phyloP scores from a whole-genome alignment of 2,329 filamentous ascomycete genomes.

The Aureobasidium subglaciale region DNA sequence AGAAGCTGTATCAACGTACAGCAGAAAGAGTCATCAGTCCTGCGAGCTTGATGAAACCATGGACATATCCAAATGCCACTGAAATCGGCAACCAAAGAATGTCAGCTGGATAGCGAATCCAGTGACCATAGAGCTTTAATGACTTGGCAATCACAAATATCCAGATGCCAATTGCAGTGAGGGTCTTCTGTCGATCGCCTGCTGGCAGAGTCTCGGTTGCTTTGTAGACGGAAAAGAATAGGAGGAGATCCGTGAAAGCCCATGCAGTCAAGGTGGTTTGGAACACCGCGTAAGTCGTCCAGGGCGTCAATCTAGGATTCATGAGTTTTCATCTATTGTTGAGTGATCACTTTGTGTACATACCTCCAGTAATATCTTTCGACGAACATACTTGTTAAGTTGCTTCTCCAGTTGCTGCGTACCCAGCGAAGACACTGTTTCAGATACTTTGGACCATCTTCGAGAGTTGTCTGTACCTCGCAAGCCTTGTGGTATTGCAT shows the following conservation, averaged over 20 bases:
- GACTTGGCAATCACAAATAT: slow-evolving; percentile 78
- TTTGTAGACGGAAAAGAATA: slow-evolving; percentile 63
- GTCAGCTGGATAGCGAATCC: slow-evolving; percentile 76
- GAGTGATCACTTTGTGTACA: slow-evolving; percentile 33
- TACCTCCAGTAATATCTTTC: slow-evolving; percentile 83
- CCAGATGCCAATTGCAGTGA: slow-evolving; percentile 58
- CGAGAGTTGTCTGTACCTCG: slow-evolving; percentile 86
- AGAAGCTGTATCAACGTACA: background rate
- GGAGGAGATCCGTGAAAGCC: slow-evolving; percentile 70
- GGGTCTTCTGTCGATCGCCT: slow-evolving; percentile 40
- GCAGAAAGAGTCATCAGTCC: slow-evolving; percentile 61
- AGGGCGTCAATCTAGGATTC: slow-evolving; percentile 67
- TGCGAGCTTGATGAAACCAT: slow-evolving; percentile 86
- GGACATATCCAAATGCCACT: slow-evolving; percentile 84
- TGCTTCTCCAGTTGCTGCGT: slow-evolving; percentile 95
- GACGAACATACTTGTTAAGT: slow-evolving; percentile 79
- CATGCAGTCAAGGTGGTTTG: slow-evolving; percentile 88
- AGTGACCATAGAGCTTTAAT: slow-evolving; percentile 82
- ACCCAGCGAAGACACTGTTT: slow-evolving; percentile 94
- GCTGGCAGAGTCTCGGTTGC: slow-evolving; percentile 47
- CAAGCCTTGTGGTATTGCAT: slow-evolving; percentile 90
- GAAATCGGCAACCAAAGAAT: slow-evolving; percentile 75
- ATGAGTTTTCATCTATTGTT: background rate
- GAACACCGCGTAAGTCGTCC: slow-evolving; percentile 90
- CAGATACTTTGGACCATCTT: slow-evolving; percentile 80